phyloP scores from a whole-genome alignment of 2,329 filamentous ascomycete genomes.

The Aspergillus latus region DNA sequence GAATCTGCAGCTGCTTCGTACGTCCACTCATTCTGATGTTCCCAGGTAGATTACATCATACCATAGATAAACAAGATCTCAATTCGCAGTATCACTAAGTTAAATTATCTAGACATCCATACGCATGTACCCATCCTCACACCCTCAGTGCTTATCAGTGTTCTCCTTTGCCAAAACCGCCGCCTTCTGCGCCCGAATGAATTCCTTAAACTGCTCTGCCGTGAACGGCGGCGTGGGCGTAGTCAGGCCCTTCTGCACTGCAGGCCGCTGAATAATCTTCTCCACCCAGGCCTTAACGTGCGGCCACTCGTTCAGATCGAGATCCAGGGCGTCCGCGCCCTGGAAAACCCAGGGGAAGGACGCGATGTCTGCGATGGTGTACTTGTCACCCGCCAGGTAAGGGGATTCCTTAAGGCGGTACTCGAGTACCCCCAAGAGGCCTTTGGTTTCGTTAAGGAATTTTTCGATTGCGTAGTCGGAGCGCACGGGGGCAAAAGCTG shows the following conservation, averaged over 20 bases:
- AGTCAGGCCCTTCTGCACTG: neutral
- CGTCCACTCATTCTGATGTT: no score
- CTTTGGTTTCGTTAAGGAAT: neutral
- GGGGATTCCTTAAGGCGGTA: constrained; percentile 1
- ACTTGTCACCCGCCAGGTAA: constrained; percentile 2
- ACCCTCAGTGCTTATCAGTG: neutral
- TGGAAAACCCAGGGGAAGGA: constrained; percentile 2
- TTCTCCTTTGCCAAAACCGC: neutral
- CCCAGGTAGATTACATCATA: no score
- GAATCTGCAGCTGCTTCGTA: no score
- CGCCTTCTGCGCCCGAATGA: neutral
- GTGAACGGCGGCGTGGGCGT: neutral
- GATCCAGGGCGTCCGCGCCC: neutral
- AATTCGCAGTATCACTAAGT: no score
- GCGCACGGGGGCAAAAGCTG: neutral
- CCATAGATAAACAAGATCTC: no score
- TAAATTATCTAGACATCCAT: no score
- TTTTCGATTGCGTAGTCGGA: constrained; percentile 5
- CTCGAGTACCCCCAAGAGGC: neutral
- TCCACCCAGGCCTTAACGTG: neutral
- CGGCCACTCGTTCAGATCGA: constrained; percentile 1
- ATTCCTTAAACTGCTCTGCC: neutral
- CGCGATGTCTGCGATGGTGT: neutral
- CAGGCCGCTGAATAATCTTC: constrained; percentile 1
- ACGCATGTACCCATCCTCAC: no score